Percentiles rank a stretch among this genome's conserved stretches.
Conservation (phyloP, 805 yeast genomes). For the Limtongia smithiae region DNA sequence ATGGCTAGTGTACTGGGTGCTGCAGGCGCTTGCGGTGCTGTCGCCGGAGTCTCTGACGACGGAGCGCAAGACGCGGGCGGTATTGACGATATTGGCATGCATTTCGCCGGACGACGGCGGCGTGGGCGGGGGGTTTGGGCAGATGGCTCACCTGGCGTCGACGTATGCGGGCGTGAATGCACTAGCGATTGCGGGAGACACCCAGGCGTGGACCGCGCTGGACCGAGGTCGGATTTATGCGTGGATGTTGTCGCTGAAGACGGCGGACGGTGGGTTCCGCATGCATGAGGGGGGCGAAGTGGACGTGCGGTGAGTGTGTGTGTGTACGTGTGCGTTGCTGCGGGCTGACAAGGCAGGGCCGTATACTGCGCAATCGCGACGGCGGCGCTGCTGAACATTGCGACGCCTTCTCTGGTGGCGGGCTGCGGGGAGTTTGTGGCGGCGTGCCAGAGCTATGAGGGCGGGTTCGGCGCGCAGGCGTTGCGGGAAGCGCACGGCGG, state of each 20-base stretch:
- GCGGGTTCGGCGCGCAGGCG: constrained; percentile 88
- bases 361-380: constrained; percentile 79
- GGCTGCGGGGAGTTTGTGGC: constrained; percentile 59
- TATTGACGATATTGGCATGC: constrained; percentile 37
- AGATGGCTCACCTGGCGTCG: constrained; percentile 78
- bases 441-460: constrained; percentile 85
- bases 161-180: constrained; percentile 74
- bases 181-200: constrained; percentile 48
- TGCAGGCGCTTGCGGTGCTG: constrained; percentile 51
- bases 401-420: constrained; percentile 55
- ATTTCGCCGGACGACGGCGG: constrained; percentile 50
- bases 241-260: constrained; percentile 68
- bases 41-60: constrained; percentile 34
- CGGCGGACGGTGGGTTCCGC: constrained; percentile 67
- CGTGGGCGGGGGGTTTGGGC: constrained; percentile 81
- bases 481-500: constrained; percentile 96
- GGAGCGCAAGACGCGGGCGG: constrained; percentile 31
- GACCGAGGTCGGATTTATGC: constrained; percentile 48
- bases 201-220: constrained; percentile 43
- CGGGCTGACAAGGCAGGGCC: constrained; percentile 51
- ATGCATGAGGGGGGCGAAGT: constrained; percentile 78
- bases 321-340: neutral
- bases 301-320: constrained; percentile 44
- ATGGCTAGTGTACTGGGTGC: constrained; percentile 85
- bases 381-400: constrained; percentile 60